Conservation (phyloP, 495 filamentous ascomycete genomes). For the Bacidia gigantensis region DNA sequence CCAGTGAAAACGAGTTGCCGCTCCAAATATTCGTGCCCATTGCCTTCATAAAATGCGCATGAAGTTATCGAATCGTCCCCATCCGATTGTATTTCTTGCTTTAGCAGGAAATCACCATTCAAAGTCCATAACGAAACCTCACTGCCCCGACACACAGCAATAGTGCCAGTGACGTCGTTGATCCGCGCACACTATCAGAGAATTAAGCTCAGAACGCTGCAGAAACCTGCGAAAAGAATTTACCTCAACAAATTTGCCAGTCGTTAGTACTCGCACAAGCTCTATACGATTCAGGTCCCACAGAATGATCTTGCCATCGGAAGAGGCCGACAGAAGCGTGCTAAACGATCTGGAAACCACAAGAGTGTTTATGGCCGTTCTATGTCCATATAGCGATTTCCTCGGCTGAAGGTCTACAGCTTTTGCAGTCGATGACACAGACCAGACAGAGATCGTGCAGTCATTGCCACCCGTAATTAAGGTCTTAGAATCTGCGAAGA, state of each 20-base stretch:
- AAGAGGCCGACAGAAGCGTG: constrained; percentile 64
- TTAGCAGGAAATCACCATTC: constrained; percentile 69
- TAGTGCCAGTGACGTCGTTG: constrained; percentile 78
- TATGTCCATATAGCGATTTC: constrained; percentile 78
- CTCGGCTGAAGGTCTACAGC: constrained; percentile 68
- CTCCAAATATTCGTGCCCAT: constrained; percentile 85
- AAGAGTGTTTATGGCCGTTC: constrained; percentile 62
- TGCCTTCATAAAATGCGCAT: constrained; percentile 89
- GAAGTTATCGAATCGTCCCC: constrained; percentile 59
- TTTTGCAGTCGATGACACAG: constrained; percentile 46
- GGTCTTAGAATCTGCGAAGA: constrained; percentile 78
- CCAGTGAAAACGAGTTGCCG: constrained; percentile 78
- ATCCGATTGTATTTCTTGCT: constrained; percentile 62
- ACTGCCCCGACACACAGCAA: constrained; percentile 66
- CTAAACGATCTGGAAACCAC: constrained; percentile 80
- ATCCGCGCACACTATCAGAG: constrained; percentile 58
- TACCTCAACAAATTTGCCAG: constrained; percentile 38
- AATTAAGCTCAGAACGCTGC: not conserved
- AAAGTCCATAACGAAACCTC: constrained; percentile 70
- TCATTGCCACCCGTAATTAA: constrained; percentile 84
- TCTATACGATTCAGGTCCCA: constrained; percentile 89
- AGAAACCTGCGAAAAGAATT: not conserved
- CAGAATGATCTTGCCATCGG: constrained; percentile 68
- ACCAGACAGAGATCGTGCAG: constrained; percentile 78
- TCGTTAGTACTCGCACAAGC: constrained; percentile 64